Evolutionary conservation across 139 green algal species (phyloP).

Genomic region (Pleodorina starrii): DNA sequence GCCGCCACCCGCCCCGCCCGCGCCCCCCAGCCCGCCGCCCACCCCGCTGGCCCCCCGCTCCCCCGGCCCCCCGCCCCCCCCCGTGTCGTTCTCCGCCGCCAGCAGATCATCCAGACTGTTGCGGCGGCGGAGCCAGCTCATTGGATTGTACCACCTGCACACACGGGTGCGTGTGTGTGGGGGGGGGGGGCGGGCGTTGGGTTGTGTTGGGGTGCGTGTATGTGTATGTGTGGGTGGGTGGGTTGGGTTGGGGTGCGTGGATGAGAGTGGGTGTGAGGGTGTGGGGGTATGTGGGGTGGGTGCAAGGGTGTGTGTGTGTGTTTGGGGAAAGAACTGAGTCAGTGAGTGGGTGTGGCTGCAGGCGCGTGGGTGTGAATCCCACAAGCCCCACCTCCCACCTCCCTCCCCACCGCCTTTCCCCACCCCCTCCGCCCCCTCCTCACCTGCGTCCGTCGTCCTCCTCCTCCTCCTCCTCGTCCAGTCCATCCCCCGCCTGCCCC

Average conservation of each 20-base stretch:
- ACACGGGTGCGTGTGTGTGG: no score
- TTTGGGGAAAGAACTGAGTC: no score
- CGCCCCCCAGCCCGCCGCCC: background rate
- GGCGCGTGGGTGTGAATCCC: no score
- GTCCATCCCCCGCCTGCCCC: background rate
- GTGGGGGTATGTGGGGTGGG: no score
- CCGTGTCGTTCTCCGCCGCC: background rate
- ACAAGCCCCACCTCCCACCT: background rate
- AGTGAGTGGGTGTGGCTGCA: no score
- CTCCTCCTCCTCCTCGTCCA: constrained; percentile 27
- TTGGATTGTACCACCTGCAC: constrained; percentile 51
- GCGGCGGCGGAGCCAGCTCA: constrained; percentile 25
- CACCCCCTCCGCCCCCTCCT: background rate
- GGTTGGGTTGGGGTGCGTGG: background rate
- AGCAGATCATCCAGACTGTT: constrained; percentile 51
- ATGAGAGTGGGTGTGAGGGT: background rate
- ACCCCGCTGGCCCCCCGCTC: background rate
- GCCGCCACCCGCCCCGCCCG: background rate
- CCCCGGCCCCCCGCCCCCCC: background rate
- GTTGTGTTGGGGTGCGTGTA: background rate
- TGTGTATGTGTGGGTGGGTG: background rate
- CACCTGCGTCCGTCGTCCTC: constrained; percentile 33
- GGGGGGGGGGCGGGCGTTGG: no score
- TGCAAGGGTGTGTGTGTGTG: no score
- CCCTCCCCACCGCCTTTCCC: background rate